These are phyloP conservation scores for Hordeum vulgare DNA, from an alignment of 176 grass and related monocot species.

Conservation along the genomic window MorexV3_pseudomolecules_assembly NC_058524.1:7690884-7691383, in stretches of 20 bases:
- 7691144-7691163: not conserved
- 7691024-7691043: not conserved
- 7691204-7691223: not conserved
- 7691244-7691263: conserved; percentile 16
- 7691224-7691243: not conserved
- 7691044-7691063: not conserved
- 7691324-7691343: not conserved
- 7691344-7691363: not conserved
- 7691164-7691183: conserved; percentile 28
- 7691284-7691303: not conserved
- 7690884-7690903: rapidly evolving
- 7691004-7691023: conserved; percentile 93
- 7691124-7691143: conserved; percentile 3
- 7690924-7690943: conserved; percentile 45
- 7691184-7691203: conserved; percentile 10
- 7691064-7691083: not conserved
- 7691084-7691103: not conserved
- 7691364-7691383: not conserved
- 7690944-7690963: conserved; percentile 71
- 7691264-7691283: conserved; percentile 5
- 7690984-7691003: conserved; percentile 61
- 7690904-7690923: conserved; percentile 20
- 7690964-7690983: conserved; percentile 94
- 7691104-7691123: not conserved
- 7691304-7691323: not conserved